Conservation (phyloP, 2,329 filamentous ascomycete genomes). For the Aspergillus pseudoviridinutans region DNA sequence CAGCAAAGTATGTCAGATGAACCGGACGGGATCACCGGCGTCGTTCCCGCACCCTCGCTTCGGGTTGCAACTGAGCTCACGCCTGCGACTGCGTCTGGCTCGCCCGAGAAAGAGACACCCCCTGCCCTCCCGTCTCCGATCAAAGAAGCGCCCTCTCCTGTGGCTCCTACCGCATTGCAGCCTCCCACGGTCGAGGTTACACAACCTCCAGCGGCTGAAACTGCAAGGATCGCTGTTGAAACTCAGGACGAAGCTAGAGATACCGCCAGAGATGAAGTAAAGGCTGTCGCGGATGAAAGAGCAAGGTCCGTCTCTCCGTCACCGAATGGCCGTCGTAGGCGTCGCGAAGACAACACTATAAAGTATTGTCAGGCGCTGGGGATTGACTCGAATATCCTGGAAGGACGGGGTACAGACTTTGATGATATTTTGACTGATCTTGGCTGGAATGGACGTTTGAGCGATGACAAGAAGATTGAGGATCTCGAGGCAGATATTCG, state of each 20-base stretch:
- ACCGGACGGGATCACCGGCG: conserved; percentile 83
- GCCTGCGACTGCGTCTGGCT: conserved; percentile 25
- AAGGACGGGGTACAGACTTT: conserved; percentile 73
- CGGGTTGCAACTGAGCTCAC: conserved; percentile 40
- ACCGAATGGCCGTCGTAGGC: conserved; percentile 54
- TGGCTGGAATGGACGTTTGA: conserved; percentile 78
- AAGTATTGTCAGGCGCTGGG: conserved; percentile 75
- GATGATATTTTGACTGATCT: conserved; percentile 79
- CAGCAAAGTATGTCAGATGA: conserved; percentile 60
- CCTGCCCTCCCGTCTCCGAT: conserved; percentile 18
- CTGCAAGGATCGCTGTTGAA: conserved; percentile 21
- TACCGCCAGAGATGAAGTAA: conserved; percentile 19
- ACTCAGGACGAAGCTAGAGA: conserved; percentile 18
- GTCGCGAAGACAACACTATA: conserved; percentile 68
- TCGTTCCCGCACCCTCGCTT: conserved; percentile 70
- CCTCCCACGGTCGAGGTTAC: conserved; percentile 40
- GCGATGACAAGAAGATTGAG: conserved; percentile 71
- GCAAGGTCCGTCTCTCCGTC: conserved; percentile 34
- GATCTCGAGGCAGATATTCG: conserved; percentile 79
- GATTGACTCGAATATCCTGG: conserved; percentile 71
- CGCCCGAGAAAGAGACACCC: conserved; percentile 26
- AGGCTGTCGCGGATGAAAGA: conserved; percentile 20
- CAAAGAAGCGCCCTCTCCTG: conserved; percentile 11
- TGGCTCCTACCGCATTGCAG: conserved; percentile 12
- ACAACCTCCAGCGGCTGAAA: conserved; percentile 28